Percentiles rank a stretch among this genome's conserved stretches.
Conservation (phyloP, 352 stramenopile genomes). For the Aphanomyces euteiches region DNA sequence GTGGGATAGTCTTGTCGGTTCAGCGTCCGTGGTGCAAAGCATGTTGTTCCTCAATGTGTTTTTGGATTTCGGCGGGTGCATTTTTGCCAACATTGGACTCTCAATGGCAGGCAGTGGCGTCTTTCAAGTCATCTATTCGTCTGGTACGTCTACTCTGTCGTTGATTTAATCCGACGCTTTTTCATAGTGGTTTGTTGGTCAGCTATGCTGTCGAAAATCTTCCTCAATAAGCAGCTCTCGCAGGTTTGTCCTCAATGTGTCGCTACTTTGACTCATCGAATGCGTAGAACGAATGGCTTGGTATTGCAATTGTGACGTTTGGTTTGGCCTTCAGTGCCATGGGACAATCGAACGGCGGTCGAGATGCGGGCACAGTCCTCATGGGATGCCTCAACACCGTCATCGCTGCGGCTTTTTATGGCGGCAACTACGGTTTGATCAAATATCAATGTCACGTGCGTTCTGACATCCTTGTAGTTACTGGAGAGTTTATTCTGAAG, state of each 20-base stretch:
- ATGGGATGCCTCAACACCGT: constrained; percentile 85
- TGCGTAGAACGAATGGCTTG: constrained; percentile 62
- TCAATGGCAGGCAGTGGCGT: constrained; percentile 78
- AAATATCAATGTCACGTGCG: background rate
- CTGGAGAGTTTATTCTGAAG: constrained; percentile 78
- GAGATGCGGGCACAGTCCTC: constrained; percentile 65
- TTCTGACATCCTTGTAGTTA: constrained; percentile 38
- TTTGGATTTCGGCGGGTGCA: constrained; percentile 77
- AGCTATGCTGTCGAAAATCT: constrained; percentile 66
- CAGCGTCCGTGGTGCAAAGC: constrained; percentile 30
- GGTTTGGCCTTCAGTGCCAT: constrained; percentile 76
- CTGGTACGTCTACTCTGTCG: background rate
- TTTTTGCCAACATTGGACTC: constrained; percentile 79
- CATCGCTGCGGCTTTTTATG: constrained; percentile 76
- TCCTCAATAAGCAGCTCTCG: constrained; percentile 70
- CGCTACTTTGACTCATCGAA: background rate
- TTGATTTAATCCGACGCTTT: constrained; percentile 37
- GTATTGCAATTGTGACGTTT: constrained; percentile 80
- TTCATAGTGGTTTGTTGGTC: constrained; percentile 85
- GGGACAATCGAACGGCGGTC: constrained; percentile 56
- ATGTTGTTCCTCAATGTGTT: constrained; percentile 52
- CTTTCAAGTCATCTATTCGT: constrained; percentile 45
- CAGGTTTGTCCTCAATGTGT: constrained; percentile 20
- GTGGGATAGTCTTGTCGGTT: constrained; percentile 6
- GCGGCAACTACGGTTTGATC: constrained; percentile 63